A percentile compares a stretch with the other conserved stretches of the same genome.
Evolutionary conservation across 352 stramenopile species (phyloP).

Genomic region (Globisporangium polare): DNA sequence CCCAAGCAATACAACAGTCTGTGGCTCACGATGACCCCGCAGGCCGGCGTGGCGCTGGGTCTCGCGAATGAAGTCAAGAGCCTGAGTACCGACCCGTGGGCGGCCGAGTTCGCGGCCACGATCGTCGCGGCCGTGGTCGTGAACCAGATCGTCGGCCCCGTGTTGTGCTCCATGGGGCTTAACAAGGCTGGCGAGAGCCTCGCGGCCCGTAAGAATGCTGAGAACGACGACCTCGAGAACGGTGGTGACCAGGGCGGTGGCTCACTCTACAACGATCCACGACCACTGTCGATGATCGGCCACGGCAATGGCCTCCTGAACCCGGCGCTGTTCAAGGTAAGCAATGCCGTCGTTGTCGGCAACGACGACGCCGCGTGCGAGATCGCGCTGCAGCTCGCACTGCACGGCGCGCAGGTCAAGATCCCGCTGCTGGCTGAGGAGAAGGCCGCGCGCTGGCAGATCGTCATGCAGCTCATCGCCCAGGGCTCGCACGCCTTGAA

Average conservation of each 20-base stretch:
- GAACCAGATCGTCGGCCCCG: constrained; percentile 68
- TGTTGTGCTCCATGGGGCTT: constrained; percentile 55
- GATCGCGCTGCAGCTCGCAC: constrained; percentile 50
- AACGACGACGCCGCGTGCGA: constrained; percentile 64
- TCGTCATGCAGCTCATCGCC: not conserved
- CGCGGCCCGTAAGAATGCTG: not conserved
- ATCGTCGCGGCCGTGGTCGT: constrained; percentile 68
- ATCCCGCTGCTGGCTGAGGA: constrained; percentile 61
- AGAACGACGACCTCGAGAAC: not conserved
- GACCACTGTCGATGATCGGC: not conserved
- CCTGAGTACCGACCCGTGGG: constrained; percentile 49
- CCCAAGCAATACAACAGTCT: constrained; percentile 68
- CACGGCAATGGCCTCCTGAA: not conserved
- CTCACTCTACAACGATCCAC: not conserved
- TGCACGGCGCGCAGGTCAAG: constrained; percentile 58
- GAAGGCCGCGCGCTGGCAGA: constrained; percentile 10
- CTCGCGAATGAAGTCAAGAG: constrained; percentile 56
- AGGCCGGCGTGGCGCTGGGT: constrained; percentile 60
- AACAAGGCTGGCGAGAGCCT: constrained; percentile 43
- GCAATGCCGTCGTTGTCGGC: constrained; percentile 55
- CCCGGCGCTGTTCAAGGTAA: constrained; percentile 39
- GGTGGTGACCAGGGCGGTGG: not conserved
- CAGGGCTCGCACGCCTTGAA: not conserved
- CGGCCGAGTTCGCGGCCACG: constrained; percentile 50
- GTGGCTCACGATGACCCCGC: constrained; percentile 70